Evolutionary conservation across 441 rosid genomes (phyloP).

Genomic region (Euphorbia celastroides): DNA sequence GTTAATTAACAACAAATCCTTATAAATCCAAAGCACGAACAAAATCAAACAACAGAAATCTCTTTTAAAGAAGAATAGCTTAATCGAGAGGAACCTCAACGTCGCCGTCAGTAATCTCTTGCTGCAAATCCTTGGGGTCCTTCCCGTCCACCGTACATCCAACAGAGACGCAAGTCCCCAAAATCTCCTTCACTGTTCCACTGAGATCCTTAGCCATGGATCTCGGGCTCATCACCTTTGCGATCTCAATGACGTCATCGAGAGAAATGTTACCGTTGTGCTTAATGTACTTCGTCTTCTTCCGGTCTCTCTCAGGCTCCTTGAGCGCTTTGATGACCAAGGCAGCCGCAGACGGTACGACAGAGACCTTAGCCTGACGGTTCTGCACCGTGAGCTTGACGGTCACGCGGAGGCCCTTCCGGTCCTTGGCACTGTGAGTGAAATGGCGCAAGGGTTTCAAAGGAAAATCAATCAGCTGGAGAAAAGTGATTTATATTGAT

Average conservation of each 20-base stretch:
- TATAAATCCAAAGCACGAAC: neutral
- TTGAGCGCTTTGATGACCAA: conserved; percentile 70
- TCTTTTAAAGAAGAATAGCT: neutral
- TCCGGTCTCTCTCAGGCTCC: conserved; percentile 80
- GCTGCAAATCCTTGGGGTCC: conserved; percentile 65
- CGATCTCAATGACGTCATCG: conserved; percentile 73
- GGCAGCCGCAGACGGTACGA: conserved; percentile 76
- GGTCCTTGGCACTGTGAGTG: conserved; percentile 48
- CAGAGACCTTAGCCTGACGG: conserved; percentile 75
- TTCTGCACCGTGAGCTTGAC: conserved; percentile 83
- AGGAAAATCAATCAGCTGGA: neutral
- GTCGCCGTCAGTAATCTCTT: conserved; percentile 68
- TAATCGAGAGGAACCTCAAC: conserved; percentile 50
- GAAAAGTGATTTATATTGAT: neutral
- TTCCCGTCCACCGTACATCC: conserved; percentile 84
- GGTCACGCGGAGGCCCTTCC: conserved; percentile 79
- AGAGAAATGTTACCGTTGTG: conserved; percentile 63
- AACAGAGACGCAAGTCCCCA: conserved; percentile 77
- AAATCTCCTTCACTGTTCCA: conserved; percentile 69
- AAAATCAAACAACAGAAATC: neutral
- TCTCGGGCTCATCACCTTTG: conserved; percentile 61
- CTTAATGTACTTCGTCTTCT: conserved; percentile 77
- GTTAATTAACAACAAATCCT: neutral
- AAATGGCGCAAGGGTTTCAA: conserved; percentile 2
- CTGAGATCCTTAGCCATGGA: conserved; percentile 73